Conservation (phyloP, 176 grass and related monocot species). For the Oryza punctata region DNA sequence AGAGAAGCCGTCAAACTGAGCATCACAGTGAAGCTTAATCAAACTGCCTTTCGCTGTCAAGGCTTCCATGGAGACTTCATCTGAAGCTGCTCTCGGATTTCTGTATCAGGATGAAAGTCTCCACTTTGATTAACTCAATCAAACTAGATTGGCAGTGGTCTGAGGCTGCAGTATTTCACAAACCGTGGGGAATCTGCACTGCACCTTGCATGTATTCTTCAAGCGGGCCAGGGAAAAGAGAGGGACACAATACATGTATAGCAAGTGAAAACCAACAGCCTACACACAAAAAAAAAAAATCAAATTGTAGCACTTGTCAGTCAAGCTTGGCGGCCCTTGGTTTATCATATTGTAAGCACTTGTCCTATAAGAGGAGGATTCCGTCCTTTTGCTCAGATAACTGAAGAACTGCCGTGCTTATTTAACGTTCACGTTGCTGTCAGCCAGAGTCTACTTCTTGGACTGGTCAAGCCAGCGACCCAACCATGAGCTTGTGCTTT, state of each 20-base stretch:
- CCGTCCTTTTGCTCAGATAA: constrained; percentile 21
- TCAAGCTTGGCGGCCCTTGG: constrained; percentile 45
- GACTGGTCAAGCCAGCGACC: constrained; percentile 24
- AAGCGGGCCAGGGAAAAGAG: background rate
- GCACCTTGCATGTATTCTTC: background rate
- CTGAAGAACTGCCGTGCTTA: constrained; percentile 14
- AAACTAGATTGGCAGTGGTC: background rate
- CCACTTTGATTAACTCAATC: background rate
- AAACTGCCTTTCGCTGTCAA: background rate
- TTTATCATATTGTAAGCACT: constrained; percentile 20
- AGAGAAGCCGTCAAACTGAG: background rate
- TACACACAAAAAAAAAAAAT: background rate
- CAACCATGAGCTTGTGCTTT: background rate
- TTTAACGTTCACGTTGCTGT: constrained; percentile 33
- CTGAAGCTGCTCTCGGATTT: background rate
- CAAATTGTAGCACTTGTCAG: constrained; percentile 17
- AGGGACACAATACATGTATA: background rate
- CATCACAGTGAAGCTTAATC: background rate
- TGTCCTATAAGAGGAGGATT: constrained; percentile 12
- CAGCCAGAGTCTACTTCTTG: constrained; percentile 21
- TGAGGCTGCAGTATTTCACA: background rate
- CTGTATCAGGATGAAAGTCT: background rate
- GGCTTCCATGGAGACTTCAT: background rate
- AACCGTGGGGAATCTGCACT: background rate
- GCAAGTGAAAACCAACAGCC: background rate